These are phyloP conservation scores for Linnemannia schmuckeri DNA, from an alignment of 192 early-diverging fungal species.

Conservation along the genomic window DNA sequence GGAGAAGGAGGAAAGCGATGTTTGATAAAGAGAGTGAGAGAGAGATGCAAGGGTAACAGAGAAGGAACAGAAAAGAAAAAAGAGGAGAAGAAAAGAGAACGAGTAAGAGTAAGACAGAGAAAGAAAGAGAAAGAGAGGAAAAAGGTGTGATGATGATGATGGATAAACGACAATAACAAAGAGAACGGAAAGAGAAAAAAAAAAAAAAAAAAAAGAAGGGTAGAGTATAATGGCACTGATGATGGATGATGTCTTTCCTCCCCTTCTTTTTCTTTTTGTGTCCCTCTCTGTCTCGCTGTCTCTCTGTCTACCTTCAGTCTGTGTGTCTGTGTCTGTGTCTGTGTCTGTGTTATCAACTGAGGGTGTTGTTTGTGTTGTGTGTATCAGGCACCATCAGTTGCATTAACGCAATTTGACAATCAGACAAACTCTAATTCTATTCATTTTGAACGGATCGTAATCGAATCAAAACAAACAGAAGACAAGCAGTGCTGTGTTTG, in stretches of 20 bases:
- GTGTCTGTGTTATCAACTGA: no score
- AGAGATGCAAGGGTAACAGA: background rate
- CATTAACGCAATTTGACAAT: slow-evolving; percentile 5
- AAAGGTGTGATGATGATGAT: background rate
- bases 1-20: background rate
- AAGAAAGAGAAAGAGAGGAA: background rate
- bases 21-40: background rate
- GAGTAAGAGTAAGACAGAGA: background rate
- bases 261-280: background rate
- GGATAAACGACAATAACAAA: background rate
- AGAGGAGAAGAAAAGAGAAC: background rate
- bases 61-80: background rate
- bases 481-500: background rate
- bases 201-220: background rate
- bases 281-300: no score
- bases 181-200: background rate
- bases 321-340: no score
- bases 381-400: background rate
- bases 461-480: background rate
- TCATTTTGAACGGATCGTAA: background rate
- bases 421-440: slow-evolving; percentile 3
- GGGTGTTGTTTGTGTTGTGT: no score
- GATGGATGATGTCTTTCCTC: background rate
- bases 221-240: background rate
- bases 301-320: no score